Conservation (phyloP, 441 rosid genomes). For the Populus hybrid region DNA sequence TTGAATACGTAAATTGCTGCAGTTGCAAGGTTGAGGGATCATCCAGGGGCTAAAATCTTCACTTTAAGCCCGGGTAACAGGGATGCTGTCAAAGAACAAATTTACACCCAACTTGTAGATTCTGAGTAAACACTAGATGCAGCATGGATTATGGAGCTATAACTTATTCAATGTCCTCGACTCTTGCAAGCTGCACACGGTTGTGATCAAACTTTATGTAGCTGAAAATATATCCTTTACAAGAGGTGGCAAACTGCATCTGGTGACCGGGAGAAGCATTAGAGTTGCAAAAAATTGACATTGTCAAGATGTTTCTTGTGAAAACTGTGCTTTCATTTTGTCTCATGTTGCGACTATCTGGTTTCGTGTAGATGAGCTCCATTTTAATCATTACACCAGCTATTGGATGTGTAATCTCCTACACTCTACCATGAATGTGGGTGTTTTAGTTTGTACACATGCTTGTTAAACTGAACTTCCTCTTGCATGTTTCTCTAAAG, state of each 20-base stretch:
- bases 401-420: background rate
- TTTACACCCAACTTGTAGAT: slow-evolving; percentile 35
- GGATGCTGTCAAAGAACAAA: slow-evolving; percentile 44
- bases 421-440: background rate
- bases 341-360: background rate
- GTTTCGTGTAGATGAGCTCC: background rate
- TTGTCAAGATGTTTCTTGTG: background rate
- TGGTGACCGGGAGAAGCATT: background rate
- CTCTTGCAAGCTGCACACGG: background rate
- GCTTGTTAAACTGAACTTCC: background rate
- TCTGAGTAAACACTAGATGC: slow-evolving; percentile 30
- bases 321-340: background rate
- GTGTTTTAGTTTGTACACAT: background rate
- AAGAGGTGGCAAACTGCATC: background rate
- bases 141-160: background rate
- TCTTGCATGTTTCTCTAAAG: background rate
- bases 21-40: slow-evolving; percentile 63
- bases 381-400: background rate
- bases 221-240: background rate
- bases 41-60: slow-evolving; percentile 53
- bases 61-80: slow-evolving; percentile 46
- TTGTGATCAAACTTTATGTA: background rate
- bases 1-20: slow-evolving; percentile 18
- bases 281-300: background rate
- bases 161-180: background rate